phyloP scores from a whole-genome alignment of 176 grass and related monocot species.

The Phoenix dactylifera region DNA sequence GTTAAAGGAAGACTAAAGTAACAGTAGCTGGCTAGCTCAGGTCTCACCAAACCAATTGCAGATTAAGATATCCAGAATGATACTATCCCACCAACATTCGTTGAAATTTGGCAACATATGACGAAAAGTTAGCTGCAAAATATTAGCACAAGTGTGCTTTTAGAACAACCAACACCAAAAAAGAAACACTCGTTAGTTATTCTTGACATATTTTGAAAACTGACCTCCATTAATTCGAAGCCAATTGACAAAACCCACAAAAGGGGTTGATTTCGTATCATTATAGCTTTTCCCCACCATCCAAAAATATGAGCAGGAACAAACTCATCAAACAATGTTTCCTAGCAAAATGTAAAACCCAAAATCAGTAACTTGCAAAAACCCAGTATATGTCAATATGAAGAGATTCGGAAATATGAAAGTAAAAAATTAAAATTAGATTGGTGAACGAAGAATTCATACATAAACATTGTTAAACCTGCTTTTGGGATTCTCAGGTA shows the following conservation, averaged over 20 bases:
- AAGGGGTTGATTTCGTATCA: conserved; percentile 99
- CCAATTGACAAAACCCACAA: conserved; percentile 96
- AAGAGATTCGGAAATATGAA: conserved; percentile 7
- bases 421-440: conserved; percentile 24
- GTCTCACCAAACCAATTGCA: conserved; percentile 99
- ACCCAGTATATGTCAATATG: too few species aligned
- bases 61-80: conserved; percentile 90
- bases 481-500: conserved; percentile 89
- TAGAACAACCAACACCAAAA: neutral
- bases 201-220: neutral
- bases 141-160: neutral
- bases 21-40: conserved; percentile 6
- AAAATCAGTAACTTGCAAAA: conserved; percentile 67
- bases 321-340: conserved; percentile 99
- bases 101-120: conserved; percentile 99
- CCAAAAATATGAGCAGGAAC: conserved; percentile 93
- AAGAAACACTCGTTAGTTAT: too few species aligned
- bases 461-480: conserved; percentile 99
- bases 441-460: conserved; percentile 65
- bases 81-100: conserved; percentile 99
- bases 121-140: conserved; percentile 90
- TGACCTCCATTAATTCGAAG: conserved; percentile 96
- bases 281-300: conserved; percentile 99
- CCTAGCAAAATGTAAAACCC: conserved; percentile 77
- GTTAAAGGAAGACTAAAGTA: conserved; percentile 7